Base-by-base conservation (phyloP, 768 basidiomycete genomes). In the Boletellus ananas region DNA sequence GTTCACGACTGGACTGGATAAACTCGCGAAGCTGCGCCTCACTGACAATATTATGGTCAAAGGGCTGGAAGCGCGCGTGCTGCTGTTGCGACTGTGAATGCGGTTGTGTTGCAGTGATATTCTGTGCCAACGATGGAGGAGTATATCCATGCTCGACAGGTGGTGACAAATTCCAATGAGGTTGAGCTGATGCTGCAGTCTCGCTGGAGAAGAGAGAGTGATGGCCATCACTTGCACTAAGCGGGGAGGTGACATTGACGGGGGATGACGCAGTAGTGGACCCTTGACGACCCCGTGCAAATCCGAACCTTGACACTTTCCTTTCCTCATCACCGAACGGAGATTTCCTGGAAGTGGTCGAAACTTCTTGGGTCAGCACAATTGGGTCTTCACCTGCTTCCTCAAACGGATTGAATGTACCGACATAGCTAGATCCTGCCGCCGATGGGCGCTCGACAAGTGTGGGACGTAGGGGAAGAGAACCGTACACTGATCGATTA, bases 401-500 rank as follows among this genome's bases (percentile, higher is more conserved):
- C 10, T 80, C 82, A 58, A 92, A 92, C 0, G 90, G 90, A 66
- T 92, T 85, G 62, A 91, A 90, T 4, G 85, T 81, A 0, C 88
- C 88, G 4, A 81, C 73, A 60, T 90, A 90, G 55, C 74, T 76
- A 3, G 78, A 71, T 20, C 71, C 70, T 42, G 71, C 72, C 16
- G 72, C 70, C 2, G 75, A 65, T 49, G 78, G 78, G 39, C 70
- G 75, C 40, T 82, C 80, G 7, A 74, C 54, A 6, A 73, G 65
- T 18, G 74, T 65, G 14, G 69, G 61, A 37, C 75, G 70, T 5
- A 70, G 58, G 35, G 71, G 63, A 29, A 73, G 62, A 6, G 84
- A 72, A 58, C 84, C 83, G 59, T 80, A 86, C 9, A 81, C 74
- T 2, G 83, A 71, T 45, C 77, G 80, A 47, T 63, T 72, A 6